These are phyloP conservation scores for Tylopilus cervinicoccineus DNA, from an alignment of 768 basidiomycete genomes.

Conservation along the genomic window DNA sequence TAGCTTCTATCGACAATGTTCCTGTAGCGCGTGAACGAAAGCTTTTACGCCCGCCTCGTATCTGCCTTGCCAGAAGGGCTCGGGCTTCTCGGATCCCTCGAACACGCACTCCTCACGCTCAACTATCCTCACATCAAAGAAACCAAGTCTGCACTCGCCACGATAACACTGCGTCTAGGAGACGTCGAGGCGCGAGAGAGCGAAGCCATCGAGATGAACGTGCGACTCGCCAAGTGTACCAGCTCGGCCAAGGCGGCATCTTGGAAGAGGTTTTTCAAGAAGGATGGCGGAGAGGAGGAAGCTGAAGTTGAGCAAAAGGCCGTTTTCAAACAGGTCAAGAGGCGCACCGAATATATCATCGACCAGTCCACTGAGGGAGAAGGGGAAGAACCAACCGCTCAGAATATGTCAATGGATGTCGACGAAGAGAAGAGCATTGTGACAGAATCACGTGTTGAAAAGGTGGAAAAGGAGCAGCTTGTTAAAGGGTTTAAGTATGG, in stretches of 20 bases:
- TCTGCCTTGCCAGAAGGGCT: constrained; percentile 30
- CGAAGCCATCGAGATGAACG: constrained; percentile 69
- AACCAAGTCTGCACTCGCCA: constrained; percentile 61
- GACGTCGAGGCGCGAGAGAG: constrained; percentile 60
- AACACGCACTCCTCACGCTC: constrained; percentile 26
- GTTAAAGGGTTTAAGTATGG: constrained; percentile 87
- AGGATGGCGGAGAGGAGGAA: constrained; percentile 26
- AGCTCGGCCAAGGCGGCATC: constrained; percentile 62
- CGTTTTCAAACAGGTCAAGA: constrained; percentile 39
- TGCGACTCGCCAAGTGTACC: constrained; percentile 81
- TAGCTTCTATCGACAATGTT: background rate
- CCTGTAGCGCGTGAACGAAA: constrained; percentile 66
- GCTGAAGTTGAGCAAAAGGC: constrained; percentile 23
- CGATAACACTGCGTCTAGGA: constrained; percentile 73
- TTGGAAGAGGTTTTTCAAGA: constrained; percentile 58
- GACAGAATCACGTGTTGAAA: constrained; percentile 39
- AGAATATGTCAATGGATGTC: constrained; percentile 18
- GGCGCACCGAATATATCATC: constrained; percentile 54
- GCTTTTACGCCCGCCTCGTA: constrained; percentile 55
- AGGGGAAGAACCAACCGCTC: constrained; percentile 17
- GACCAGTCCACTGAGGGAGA: constrained; percentile 39
- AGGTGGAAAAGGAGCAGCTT: constrained; percentile 75
- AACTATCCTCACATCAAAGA: constrained; percentile 57
- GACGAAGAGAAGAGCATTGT: constrained; percentile 33
- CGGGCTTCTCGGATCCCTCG: constrained; percentile 30